These are phyloP conservation scores for Exophiala spinifera DNA, from an alignment of 2,329 filamentous ascomycete species.

Conservation along the genomic window DNA sequence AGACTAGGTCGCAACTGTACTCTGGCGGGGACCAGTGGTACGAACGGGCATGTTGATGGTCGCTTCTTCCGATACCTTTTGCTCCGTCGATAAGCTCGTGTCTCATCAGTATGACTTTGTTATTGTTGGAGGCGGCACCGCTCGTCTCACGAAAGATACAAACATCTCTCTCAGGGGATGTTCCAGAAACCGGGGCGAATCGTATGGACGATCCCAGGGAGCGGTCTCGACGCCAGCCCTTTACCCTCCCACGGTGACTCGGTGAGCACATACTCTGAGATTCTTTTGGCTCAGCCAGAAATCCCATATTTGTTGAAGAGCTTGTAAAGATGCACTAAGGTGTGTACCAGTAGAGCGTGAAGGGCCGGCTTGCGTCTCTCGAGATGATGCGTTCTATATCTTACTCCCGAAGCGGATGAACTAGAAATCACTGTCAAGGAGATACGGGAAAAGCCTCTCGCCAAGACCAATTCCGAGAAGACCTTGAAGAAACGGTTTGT, in stretches of 20 bases:
- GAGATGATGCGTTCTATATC: constrained; percentile 39
- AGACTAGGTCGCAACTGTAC: not conserved
- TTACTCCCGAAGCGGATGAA: constrained; percentile 35
- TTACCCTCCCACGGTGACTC: constrained; percentile 21
- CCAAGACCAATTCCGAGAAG: constrained; percentile 35
- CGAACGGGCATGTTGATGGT: constrained; percentile 16
- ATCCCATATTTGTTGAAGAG: constrained; percentile 30
- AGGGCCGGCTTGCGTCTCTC: constrained; percentile 33
- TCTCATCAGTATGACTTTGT: constrained; percentile 32
- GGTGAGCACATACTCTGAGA: not conserved
- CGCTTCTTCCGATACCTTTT: constrained; percentile 13
- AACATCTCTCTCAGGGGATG: constrained; percentile 41
- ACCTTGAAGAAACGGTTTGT: constrained; percentile 35
- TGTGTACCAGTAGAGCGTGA: constrained; percentile 32
- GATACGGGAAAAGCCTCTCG: constrained; percentile 34
- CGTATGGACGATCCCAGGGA: constrained; percentile 29
- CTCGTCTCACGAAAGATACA: constrained; percentile 33
- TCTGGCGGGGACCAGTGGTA: constrained; percentile 15
- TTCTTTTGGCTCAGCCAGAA: not conserved
- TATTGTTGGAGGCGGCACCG: constrained; percentile 35
- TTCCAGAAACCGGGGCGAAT: constrained; percentile 45
- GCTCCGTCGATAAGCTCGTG: constrained; percentile 22
- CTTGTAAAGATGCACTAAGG: constrained; percentile 35
- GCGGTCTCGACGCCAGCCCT: constrained; percentile 31
- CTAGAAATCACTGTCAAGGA: constrained; percentile 34